These are phyloP conservation scores for Botrytis squamosa DNA, from an alignment of 2,329 filamentous ascomycete species.

Conservation along the genomic window DNA sequence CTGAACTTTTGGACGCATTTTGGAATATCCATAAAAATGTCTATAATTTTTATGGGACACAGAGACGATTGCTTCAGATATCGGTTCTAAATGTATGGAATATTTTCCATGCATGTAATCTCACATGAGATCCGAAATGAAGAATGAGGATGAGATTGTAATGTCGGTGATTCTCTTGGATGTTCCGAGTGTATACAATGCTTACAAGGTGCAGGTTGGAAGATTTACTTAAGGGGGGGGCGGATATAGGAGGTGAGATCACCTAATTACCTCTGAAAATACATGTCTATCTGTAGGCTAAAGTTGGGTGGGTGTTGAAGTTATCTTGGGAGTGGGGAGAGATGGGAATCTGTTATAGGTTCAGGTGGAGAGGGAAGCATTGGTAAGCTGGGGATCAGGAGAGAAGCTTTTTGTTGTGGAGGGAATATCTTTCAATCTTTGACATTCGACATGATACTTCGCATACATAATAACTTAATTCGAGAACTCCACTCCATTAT, in stretches of 20 bases:
- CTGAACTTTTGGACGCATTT: too few species aligned
- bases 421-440: background rate
- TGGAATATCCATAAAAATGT: background rate
- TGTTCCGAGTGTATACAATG: background rate
- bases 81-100: background rate
- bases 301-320: too few species aligned
- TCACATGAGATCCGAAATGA: fast-evolving
- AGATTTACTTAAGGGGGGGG: too few species aligned
- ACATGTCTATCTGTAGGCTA: background rate
- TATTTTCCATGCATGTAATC: background rate
- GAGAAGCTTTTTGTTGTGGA: background rate
- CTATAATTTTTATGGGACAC: background rate
- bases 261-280: too few species aligned
- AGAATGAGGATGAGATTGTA: background rate
- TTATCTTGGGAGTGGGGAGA: too few species aligned
- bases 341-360: background rate
- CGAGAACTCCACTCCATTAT: background rate
- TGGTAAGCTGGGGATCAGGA: background rate
- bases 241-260: too few species aligned
- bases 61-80: background rate
- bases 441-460: background rate
- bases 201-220: background rate
- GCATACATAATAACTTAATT: background rate
- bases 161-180: background rate
- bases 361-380: background rate